phyloP scores from a whole-genome alignment of 2,329 filamentous ascomycete genomes.

The Incumbomyces lentus region DNA sequence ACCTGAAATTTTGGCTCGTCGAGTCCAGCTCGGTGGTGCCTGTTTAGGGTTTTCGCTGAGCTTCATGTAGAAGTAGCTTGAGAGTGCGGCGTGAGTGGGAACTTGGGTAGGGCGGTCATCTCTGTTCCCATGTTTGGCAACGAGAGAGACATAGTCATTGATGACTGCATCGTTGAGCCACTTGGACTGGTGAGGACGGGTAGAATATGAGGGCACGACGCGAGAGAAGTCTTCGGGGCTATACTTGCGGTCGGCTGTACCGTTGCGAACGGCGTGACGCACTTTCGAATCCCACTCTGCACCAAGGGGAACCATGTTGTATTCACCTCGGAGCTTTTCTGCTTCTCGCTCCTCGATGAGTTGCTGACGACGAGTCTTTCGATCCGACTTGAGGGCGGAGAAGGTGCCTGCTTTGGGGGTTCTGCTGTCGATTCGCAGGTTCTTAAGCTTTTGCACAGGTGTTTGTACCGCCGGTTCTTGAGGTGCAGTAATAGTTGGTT shows the following conservation, averaged over 20 bases:
- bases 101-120: constrained; percentile 20
- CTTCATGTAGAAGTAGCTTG: constrained; percentile 36
- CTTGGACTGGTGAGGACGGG: constrained; percentile 13
- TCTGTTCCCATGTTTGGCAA: constrained; percentile 25
- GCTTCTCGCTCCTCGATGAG: constrained; percentile 14
- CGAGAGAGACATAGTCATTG: constrained; percentile 35
- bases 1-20: constrained; percentile 38
- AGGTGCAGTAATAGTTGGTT: too few relatives aligned
- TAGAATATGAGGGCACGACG: constrained; percentile 14
- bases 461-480: constrained; percentile 4
- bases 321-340: constrained; percentile 18
- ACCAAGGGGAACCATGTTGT: constrained; percentile 27
- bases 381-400: constrained; percentile 10
- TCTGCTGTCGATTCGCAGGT: constrained; percentile 10
- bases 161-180: constrained; percentile 40
- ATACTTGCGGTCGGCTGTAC: constrained; percentile 6
- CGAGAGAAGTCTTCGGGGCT: constrained; percentile 16
- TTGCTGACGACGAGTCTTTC: constrained; percentile 18
- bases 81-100: constrained; percentile 35
- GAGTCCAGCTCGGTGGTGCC: constrained; percentile 33
- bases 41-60: constrained; percentile 30
- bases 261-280: constrained; percentile 20
- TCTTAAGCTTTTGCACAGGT: constrained; percentile 10
- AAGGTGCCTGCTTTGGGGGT: constrained; percentile 17
- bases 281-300: constrained; percentile 28